A percentile compares a stretch with the other conserved stretches of the same genome.
Conservation (phyloP, 2,329 filamentous ascomycete genomes). For the Colletotrichum gigasporum region DNA sequence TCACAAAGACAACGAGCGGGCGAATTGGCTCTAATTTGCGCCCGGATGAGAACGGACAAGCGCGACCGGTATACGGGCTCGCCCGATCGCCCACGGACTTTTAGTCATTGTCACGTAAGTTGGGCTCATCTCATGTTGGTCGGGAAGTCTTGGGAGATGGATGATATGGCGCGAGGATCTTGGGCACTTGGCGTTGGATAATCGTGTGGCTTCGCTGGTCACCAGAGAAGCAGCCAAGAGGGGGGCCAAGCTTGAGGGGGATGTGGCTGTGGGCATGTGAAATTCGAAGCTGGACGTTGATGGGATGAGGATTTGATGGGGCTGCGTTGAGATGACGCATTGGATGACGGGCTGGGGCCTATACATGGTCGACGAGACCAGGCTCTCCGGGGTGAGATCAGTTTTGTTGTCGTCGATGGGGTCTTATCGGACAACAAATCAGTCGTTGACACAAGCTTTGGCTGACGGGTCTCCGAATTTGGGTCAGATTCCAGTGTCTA, state of each 20-base stretch:
- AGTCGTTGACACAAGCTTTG: slow-evolving; percentile 19
- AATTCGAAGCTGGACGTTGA: neutral
- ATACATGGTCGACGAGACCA: neutral
- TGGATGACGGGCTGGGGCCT: neutral
- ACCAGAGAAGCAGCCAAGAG: slow-evolving; percentile 14
- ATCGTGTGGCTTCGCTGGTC: slow-evolving; percentile 26
- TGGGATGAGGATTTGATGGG: neutral
- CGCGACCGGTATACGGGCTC: no score
- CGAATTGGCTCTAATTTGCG: no score
- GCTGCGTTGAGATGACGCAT: neutral
- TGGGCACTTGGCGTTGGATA: slow-evolving; percentile 17
- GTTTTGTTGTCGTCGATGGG: neutral
- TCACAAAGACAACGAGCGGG: no score
- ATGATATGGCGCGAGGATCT: slow-evolving; percentile 6
- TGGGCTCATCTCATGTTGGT: no score
- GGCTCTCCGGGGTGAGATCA: neutral
- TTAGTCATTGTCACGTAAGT: neutral
- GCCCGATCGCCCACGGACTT: no score
- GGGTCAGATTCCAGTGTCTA: neutral
- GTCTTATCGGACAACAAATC: slow-evolving; percentile 1
- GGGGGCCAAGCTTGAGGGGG: neutral
- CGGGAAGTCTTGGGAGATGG: no score
- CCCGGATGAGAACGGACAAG: no score
- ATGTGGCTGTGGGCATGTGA: slow-evolving; percentile 28
- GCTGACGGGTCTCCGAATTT: neutral